These are phyloP conservation scores for Mycothermus thermophilus DNA, from an alignment of 495 filamentous ascomycete species.

Conservation along the genomic window DNA sequence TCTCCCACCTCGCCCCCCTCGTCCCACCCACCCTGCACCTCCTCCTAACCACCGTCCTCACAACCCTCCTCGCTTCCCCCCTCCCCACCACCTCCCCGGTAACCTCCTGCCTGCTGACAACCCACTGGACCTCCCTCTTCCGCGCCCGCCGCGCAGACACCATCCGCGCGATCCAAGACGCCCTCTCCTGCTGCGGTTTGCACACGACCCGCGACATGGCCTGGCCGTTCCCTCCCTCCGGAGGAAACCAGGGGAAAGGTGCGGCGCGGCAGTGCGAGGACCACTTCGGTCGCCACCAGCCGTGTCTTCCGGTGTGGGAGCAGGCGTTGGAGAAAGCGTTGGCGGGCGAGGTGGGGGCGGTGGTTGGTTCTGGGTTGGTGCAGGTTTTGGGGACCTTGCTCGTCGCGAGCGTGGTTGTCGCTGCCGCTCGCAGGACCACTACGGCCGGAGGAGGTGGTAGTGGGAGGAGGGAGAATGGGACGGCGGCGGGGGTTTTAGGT, in stretches of 20 bases:
- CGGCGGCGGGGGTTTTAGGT: not conserved
- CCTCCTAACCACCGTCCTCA: conserved; percentile 31
- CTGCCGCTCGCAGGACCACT: too few relatives aligned
- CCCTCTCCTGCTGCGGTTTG: conserved; percentile 52
- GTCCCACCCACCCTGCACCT: conserved; percentile 26
- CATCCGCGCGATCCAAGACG: conserved; percentile 50
- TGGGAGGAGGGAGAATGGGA: not conserved
- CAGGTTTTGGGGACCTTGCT: conserved; percentile 5
- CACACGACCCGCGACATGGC: conserved; percentile 39
- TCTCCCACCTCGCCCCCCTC: conserved; percentile 18
- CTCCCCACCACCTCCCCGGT: not conserved
- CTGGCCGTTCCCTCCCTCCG: conserved; percentile 37
- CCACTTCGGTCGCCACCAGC: conserved; percentile 3
- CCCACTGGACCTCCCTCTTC: conserved; percentile 41
- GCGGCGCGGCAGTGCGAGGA: not conserved
- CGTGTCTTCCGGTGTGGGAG: conserved; percentile 7
- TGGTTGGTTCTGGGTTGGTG: conserved; percentile 4
- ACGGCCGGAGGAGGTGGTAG: not conserved
- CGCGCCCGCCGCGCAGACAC: conserved; percentile 29
- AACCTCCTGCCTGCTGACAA: conserved; percentile 24
- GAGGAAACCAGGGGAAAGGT: too few relatives aligned
- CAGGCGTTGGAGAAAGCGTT: conserved; percentile 1
- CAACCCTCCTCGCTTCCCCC: conserved; percentile 41
- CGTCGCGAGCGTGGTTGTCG: not conserved
- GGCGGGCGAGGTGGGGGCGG: conserved; percentile 7